These are phyloP conservation scores for Aspergillus japonicus DNA, from an alignment of 2,329 filamentous ascomycete genomes.

Conservation along the genomic window DNA sequence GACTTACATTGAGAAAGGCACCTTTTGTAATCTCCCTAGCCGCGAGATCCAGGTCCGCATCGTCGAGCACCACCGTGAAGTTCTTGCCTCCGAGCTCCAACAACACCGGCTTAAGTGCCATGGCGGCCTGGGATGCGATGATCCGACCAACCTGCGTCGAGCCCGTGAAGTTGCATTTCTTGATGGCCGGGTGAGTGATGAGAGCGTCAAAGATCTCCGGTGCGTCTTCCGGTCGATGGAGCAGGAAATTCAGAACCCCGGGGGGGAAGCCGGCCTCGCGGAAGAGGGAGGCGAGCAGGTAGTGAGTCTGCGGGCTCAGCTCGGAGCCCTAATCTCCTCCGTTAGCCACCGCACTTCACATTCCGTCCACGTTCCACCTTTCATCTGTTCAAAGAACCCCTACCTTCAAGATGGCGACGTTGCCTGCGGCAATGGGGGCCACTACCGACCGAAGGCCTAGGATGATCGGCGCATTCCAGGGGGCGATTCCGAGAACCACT, in stretches of 20 bases:
- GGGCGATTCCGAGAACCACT: slow-evolving; percentile 70
- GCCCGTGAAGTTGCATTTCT: slow-evolving; percentile 50
- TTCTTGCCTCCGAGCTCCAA: slow-evolving; percentile 52
- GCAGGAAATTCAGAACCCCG: slow-evolving; percentile 44
- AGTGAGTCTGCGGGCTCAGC: slow-evolving; percentile 32
- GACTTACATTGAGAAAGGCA: slow-evolving; percentile 29
- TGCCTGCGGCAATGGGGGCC: slow-evolving; percentile 64
- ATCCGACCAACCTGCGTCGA: slow-evolving; percentile 44
- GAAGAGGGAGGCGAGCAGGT: slow-evolving; percentile 36
- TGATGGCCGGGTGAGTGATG: slow-evolving; percentile 37
- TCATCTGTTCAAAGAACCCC: neutral
- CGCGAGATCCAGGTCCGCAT: slow-evolving; percentile 45
- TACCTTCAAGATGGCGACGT: slow-evolving; percentile 65
- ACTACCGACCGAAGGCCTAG: slow-evolving; percentile 48
- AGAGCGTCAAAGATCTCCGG: slow-evolving; percentile 35
- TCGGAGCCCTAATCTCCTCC: slow-evolving; percentile 31
- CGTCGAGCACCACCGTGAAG: slow-evolving; percentile 42
- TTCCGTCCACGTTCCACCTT: too few species aligned
- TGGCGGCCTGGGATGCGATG: slow-evolving; percentile 39
- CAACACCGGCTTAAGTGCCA: slow-evolving; percentile 45
- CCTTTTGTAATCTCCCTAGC: slow-evolving; percentile 31
- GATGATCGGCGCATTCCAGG: slow-evolving; percentile 61
- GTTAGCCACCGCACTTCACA: too few species aligned
- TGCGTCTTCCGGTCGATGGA: slow-evolving; percentile 32
- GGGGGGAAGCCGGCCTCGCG: slow-evolving; percentile 44